A percentile compares a stretch with the other conserved stretches of the same genome.
Evolutionary conservation across 805 yeast genomes (phyloP).

Genomic region (Teunomyces lycoperdinae): DNA sequence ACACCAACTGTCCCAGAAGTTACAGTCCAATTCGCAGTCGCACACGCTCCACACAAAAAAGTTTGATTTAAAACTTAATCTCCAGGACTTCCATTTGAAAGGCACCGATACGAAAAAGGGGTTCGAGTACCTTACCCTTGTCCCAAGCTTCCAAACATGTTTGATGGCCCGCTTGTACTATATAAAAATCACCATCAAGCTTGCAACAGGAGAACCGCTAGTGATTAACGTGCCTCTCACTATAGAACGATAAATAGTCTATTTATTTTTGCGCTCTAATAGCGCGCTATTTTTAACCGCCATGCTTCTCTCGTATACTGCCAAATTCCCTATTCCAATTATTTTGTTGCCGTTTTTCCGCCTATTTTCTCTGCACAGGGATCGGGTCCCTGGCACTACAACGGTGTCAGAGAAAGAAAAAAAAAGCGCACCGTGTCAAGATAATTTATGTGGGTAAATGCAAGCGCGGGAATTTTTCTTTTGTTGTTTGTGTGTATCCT

Average conservation of each 20-base stretch:
- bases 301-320: too few relatives aligned
- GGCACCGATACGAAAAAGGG: constrained; percentile 17
- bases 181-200: constrained; percentile 27
- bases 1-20: background rate
- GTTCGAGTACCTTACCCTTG: constrained; percentile 32
- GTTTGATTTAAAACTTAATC: constrained; percentile 27
- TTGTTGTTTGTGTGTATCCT: background rate
- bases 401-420: too few relatives aligned
- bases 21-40: background rate
- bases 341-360: too few relatives aligned
- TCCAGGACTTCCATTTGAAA: constrained; percentile 28
- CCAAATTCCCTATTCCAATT: too few relatives aligned
- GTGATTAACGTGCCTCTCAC: constrained; percentile 36
- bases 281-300: background rate
- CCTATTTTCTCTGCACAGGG: too few relatives aligned
- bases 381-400: too few relatives aligned
- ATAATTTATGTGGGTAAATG: too few relatives aligned
- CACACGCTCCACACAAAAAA: constrained; percentile 24
- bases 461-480: too few relatives aligned
- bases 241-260: constrained; percentile 14
- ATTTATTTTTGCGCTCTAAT: background rate
- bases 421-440: too few relatives aligned
- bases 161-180: constrained; percentile 35
- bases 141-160: constrained; percentile 41
- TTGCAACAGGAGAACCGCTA: constrained; percentile 28